Base-by-base conservation (phyloP, 257 asterid species). In the Leonotis leonurus region DNA sequence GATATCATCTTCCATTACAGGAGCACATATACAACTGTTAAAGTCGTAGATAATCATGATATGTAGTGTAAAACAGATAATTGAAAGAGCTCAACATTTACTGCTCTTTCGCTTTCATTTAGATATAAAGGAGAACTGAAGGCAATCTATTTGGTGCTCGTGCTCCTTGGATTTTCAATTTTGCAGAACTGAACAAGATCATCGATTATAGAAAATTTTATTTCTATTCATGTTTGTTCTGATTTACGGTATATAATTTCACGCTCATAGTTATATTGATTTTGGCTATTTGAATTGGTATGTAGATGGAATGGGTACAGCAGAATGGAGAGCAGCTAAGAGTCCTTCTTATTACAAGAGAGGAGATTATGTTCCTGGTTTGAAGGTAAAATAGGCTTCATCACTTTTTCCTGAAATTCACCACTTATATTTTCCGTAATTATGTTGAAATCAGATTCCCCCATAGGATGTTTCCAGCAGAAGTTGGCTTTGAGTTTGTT, bases 241-340 rank as follows among this genome's bases (percentile, higher is more conserved):
- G 36, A 10, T 26, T 56, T 25, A 6, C 30, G 9, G 36, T 59
- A 21, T 61, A 65, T 27, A 48, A 21, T 26, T 21, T 25, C 21
- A 39, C 8, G 7, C 24, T 4, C 45, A 4, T 24, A 13, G 56
- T 25, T 61, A 43, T 16, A 29, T n/a, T 25, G 56, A 10, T 18
- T 29, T 64, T 40, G 53, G 55, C 48, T 18, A 30, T 60, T 36
- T 45, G 66, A 30, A 43, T 62, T 62, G 65, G 70, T 55, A 33
- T 39, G 69, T 83, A 92, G 99, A 92, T 79, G 99, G 99, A 60
- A 92, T 92, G 99, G 99, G 99, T 25, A 92, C 97, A 17, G 99
- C 99, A 65, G 97, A 87, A 68, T 92, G 99, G 99, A 89, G 97
- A 77, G 94, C 99, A 29, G 97, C 99, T 7, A 92, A 92, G 78